phyloP scores from a whole-genome alignment of 306 rosid genomes.

The Acacia melanoxylon region DNA sequence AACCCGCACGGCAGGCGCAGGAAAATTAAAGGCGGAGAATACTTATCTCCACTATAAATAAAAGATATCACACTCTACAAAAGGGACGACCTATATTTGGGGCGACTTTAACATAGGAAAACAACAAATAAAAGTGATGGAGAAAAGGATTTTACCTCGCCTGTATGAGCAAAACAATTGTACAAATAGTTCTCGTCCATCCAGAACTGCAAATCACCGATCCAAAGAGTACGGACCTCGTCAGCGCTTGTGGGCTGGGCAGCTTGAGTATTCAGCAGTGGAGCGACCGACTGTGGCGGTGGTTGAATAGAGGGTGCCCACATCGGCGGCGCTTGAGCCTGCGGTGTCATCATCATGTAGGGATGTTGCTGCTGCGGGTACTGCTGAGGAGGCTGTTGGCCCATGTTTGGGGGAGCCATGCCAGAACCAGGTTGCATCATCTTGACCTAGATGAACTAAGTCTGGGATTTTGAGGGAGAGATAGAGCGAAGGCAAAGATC shows the following conservation, averaged over 20 bases:
- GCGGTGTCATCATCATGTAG: too few species aligned
- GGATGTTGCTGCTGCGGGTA: too few species aligned
- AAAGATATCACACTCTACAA: not conserved
- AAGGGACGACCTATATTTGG: not conserved
- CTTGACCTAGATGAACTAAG: too few species aligned
- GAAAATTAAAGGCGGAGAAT: not conserved
- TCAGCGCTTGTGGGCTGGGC: constrained; percentile 53
- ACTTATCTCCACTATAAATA: not conserved
- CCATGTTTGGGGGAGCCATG: too few species aligned
- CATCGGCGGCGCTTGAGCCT: too few species aligned
- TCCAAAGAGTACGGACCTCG: constrained; percentile 94
- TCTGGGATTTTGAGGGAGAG: too few species aligned
- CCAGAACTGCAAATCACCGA: constrained; percentile 97
- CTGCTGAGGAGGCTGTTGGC: too few species aligned
- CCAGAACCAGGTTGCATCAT: too few species aligned
- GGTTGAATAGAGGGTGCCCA: too few species aligned
- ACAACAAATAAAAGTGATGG: not conserved
- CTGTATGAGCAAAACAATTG: constrained; percentile 62
- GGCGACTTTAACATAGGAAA: not conserved
- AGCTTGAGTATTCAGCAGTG: too few species aligned
- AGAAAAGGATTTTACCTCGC: constrained; percentile 56
- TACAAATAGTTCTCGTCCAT: constrained; percentile 85
- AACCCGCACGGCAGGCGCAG: not conserved
- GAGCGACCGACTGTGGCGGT: too few species aligned
- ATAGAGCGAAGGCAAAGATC: too few species aligned